phyloP scores from a whole-genome alignment of 495 filamentous ascomycete species.

The Stereocaulon alpinum region DNA sequence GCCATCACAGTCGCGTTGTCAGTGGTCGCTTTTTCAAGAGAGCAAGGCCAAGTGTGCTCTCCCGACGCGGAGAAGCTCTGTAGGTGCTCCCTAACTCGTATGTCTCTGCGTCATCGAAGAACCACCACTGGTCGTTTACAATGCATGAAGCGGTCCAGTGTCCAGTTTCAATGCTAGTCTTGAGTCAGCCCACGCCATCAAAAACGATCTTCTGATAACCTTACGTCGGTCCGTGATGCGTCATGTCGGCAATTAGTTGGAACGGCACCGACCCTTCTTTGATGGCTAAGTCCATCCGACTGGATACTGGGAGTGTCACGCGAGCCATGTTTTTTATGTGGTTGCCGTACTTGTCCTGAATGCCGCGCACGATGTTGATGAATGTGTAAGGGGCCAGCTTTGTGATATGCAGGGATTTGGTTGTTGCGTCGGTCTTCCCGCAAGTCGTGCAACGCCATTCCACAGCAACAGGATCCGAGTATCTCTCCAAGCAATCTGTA shows the following conservation, averaged over 20 bases:
- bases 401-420: not conserved
- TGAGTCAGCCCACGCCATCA: no score
- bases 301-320: not conserved
- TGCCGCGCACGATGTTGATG: not conserved
- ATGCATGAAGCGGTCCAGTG: not conserved
- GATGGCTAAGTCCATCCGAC: no score
- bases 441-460: not conserved
- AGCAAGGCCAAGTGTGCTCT: not conserved
- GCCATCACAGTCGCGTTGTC: no score
- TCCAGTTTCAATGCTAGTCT: not conserved
- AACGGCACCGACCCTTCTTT: no score
- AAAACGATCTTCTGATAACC: not conserved
- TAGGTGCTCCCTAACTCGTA: not conserved
- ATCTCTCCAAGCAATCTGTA: not conserved
- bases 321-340: not conserved
- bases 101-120: not conserved
- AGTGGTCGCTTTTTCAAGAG: not conserved
- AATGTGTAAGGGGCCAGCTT: not conserved
- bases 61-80: not conserved
- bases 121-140: not conserved
- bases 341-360: not conserved
- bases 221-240: no score
- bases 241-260: no score
- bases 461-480: not conserved
- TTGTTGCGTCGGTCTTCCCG: not conserved